These are phyloP conservation scores for Acrodontium crateriforme DNA, from an alignment of 2,329 filamentous ascomycete genomes.

Conservation along the genomic window DNA sequence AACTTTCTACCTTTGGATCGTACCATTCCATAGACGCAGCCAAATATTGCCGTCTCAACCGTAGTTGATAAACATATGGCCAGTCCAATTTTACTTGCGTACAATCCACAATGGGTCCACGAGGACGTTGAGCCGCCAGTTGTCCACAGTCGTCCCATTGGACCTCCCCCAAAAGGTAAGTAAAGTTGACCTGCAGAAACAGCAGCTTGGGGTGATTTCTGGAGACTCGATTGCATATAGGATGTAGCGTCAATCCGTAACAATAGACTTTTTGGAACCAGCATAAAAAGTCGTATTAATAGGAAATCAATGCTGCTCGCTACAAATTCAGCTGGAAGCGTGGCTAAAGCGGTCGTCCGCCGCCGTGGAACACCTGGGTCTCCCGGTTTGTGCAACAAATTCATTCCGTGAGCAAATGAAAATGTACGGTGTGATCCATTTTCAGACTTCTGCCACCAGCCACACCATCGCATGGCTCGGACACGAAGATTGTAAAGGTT, in stretches of 20 bases:
- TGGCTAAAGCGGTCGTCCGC: too few relatives aligned
- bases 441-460: too few relatives aligned
- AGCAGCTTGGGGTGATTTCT: too few relatives aligned
- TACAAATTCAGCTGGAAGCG: conserved; percentile 11
- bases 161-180: too few relatives aligned
- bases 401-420: too few relatives aligned
- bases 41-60: conserved; percentile 10
- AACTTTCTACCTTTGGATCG: conserved; percentile 7
- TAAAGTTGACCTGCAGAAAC: too few relatives aligned
- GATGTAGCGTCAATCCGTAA: conserved; percentile 10
- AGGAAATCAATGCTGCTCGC: conserved; percentile 11
- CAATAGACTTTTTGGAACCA: conserved; percentile 14
- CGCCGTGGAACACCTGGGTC: too few relatives aligned
- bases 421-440: too few relatives aligned
- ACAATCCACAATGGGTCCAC: too few relatives aligned
- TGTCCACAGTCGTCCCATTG: too few relatives aligned
- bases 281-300: conserved; percentile 9
- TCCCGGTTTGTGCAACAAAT: too few relatives aligned
- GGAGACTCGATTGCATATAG: conserved; percentile 8
- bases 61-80: conserved; percentile 9
- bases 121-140: too few relatives aligned
- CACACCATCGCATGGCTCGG: conserved; percentile 8
- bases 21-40: conserved; percentile 7
- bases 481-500: conserved; percentile 9
- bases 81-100: conserved; percentile 12